Conservation (phyloP, 2,329 filamentous ascomycete species). For the Colletotrichum chrysophilum region DNA sequence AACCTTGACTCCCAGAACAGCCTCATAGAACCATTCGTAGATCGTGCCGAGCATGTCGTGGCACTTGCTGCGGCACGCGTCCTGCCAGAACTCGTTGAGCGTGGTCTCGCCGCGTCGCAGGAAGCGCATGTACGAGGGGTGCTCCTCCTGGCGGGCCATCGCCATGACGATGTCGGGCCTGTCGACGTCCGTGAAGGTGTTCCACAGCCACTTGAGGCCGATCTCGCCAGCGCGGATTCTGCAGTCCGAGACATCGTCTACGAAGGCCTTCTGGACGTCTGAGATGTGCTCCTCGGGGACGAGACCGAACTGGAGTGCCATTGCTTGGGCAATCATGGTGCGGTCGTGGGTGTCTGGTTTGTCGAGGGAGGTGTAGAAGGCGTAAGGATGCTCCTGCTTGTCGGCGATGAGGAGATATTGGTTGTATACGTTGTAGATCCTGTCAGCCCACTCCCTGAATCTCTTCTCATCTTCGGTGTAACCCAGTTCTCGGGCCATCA, state of each 20-base stretch:
- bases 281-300: slow-evolving; percentile 24
- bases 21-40: slow-evolving; percentile 52
- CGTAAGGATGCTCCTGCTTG: slow-evolving; percentile 33
- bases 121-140: slow-evolving; percentile 54
- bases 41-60: slow-evolving; percentile 55
- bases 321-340: slow-evolving; percentile 42
- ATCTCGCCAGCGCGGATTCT: slow-evolving; percentile 46
- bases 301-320: slow-evolving; percentile 30
- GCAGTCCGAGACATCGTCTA: slow-evolving; percentile 29
- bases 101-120: slow-evolving; percentile 48
- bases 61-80: slow-evolving; percentile 46
- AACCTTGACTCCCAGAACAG: slow-evolving; percentile 41
- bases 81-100: slow-evolving; percentile 48
- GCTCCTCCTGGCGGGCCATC: slow-evolving; percentile 51
- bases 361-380: slow-evolving; percentile 43
- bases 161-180: slow-evolving; percentile 43
- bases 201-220: slow-evolving; percentile 45
- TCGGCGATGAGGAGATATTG: slow-evolving; percentile 35
- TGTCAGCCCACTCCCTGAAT: slow-evolving; percentile 30
- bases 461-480: slow-evolving; percentile 26
- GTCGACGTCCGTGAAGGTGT: slow-evolving; percentile 43
- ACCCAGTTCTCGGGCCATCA: slow-evolving; percentile 38
- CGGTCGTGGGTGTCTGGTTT: slow-evolving; percentile 33
- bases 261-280: slow-evolving; percentile 25
- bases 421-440: slow-evolving; percentile 37